Evolutionary conservation across 1,139 yeast genomes (phyloP).

Genomic region (Scheffersomyces cryptocercus): DNA sequence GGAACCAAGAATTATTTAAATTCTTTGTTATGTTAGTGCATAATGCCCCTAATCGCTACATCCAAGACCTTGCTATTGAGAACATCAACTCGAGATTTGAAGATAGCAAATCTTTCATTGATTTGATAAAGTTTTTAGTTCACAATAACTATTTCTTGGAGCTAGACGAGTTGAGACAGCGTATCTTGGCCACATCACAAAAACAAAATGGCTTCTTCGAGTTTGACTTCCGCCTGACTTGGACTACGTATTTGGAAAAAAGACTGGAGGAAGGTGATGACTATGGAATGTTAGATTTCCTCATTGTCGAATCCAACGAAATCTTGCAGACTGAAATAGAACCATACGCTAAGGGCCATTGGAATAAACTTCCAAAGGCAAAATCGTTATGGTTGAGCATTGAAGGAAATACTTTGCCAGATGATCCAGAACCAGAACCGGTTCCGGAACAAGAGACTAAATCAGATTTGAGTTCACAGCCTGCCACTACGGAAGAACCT

Average conservation of each 20-base stretch:
- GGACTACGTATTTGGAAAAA: constrained; percentile 19
- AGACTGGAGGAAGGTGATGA: constrained; percentile 11
- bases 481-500: no score
- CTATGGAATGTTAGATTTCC: constrained; percentile 16
- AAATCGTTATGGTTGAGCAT: constrained; percentile 11
- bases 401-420: constrained; percentile 6
- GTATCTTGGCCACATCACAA: constrained; percentile 15
- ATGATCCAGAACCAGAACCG: background rate
- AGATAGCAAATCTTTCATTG: constrained; percentile 15
- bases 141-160: constrained; percentile 23
- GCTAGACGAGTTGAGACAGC: constrained; percentile 17
- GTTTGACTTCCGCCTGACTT: constrained; percentile 18
- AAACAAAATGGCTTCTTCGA: constrained; percentile 14
- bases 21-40: constrained; percentile 34
- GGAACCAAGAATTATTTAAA: constrained; percentile 34
- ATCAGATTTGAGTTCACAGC: background rate
- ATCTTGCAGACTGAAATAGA: constrained; percentile 15
- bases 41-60: constrained; percentile 33
- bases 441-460: background rate
- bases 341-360: constrained; percentile 14
- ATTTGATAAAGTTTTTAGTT: constrained; percentile 21
- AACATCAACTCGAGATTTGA: constrained; percentile 19
- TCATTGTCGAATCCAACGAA: constrained; percentile 15
- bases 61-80: constrained; percentile 24
- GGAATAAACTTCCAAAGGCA: constrained; percentile 15